Percentiles rank a stretch among this genome's conserved stretches.
Evolutionary conservation across 192 early-diverging fungal species (phyloP).

Genomic region (Podila horticola): DNA sequence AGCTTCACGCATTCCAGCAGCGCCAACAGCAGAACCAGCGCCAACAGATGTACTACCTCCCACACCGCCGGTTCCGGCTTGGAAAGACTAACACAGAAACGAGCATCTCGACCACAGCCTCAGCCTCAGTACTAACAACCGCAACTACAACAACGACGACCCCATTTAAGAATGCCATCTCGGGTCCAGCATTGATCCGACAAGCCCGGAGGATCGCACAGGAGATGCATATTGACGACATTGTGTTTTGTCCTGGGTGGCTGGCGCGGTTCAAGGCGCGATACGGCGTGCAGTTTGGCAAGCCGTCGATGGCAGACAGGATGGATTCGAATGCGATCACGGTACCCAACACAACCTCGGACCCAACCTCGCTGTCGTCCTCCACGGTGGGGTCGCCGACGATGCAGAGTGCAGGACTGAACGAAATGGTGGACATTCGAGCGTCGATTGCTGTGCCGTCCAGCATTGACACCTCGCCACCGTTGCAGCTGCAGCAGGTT

Average conservation of each 20-base stretch:
- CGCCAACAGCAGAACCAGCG: conserved; percentile 2
- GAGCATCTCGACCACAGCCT: not conserved
- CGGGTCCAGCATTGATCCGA: conserved; percentile 23
- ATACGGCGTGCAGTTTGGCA: conserved; percentile 10
- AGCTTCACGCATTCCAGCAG: conserved; percentile 8
- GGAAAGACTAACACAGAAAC: not conserved
- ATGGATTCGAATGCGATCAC: not conserved
- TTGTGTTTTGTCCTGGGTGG: conserved; percentile 45
- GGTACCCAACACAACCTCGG: not conserved
- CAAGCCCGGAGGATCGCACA: conserved; percentile 32
- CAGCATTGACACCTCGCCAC: conserved; percentile 13
- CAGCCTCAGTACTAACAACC: not conserved
- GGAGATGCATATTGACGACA: conserved; percentile 38
- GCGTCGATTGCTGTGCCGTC: conserved; percentile 28
- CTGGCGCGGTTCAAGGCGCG: conserved; percentile 39
- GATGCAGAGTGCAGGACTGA: not conserved
- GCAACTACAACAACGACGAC: not conserved
- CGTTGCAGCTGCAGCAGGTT: conserved; percentile 5
- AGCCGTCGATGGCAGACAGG: not conserved
- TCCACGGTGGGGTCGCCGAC: not conserved
- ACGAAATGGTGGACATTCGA: conserved; percentile 5
- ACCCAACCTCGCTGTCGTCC: not conserved
- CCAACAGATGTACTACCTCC: not conserved
- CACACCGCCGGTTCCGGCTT: not conserved
- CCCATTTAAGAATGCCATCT: not conserved